Conservation (phyloP, 306 rosid species). For the Citrullus amarus region DNA sequence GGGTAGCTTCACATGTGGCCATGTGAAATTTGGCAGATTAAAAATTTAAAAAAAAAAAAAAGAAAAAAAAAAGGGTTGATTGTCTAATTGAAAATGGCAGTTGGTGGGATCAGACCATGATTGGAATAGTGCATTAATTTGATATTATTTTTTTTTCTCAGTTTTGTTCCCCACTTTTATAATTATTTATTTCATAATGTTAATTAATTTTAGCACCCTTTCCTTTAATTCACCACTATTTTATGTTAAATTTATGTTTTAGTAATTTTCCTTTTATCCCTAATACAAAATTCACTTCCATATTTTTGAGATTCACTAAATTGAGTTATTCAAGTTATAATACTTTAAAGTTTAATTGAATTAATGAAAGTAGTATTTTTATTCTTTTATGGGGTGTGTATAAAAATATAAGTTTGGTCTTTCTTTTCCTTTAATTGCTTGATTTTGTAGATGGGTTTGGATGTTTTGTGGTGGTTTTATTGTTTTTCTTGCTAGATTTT, state of each 20-base stretch:
- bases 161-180: conserved; percentile 16
- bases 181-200: conserved; percentile 9
- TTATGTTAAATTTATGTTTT: background rate
- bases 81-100: conserved; percentile 26
- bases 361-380: no score
- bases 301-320: no score
- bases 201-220: conserved; percentile 12
- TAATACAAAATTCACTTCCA: no score
- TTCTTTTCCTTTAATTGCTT: no score
- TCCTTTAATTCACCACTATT: conserved; percentile 3
- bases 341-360: no score
- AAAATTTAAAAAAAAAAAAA: background rate
- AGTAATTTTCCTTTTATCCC: no score
- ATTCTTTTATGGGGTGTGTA: no score
- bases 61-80: background rate
- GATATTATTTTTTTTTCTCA: conserved; percentile 27
- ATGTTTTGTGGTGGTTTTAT: no score
- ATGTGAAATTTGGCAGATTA: conserved; percentile 44
- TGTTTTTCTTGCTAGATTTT: no score
- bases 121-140: conserved; percentile 37
- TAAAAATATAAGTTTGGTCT: no score
- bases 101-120: conserved; percentile 51
- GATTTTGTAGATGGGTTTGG: no score
- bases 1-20: conserved; percentile 48
- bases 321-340: no score